Conservation (phyloP, 116 monocot genomes). For the Papilionanthe hybrid region DNA sequence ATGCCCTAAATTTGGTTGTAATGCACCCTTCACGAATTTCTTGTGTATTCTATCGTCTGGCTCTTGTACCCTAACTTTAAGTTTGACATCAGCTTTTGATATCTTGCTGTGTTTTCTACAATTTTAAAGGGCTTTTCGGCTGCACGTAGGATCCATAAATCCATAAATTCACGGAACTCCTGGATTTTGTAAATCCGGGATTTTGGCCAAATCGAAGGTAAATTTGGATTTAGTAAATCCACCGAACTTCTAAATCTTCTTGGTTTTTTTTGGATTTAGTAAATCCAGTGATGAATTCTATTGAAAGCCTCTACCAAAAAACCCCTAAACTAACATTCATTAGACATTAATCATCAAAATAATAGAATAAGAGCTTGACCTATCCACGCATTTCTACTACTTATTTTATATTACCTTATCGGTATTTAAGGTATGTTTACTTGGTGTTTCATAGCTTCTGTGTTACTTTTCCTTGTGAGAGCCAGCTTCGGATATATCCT, state of each 20-base stretch:
- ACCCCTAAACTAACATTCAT: background rate
- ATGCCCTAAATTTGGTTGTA: background rate
- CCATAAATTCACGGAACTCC: too few species aligned
- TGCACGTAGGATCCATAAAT: too few species aligned
- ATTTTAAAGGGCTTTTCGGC: background rate
- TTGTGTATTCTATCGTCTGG: background rate
- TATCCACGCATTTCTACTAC: background rate
- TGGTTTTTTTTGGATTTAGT: too few species aligned
- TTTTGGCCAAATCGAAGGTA: too few species aligned
- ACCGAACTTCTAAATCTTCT: too few species aligned
- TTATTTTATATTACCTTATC: background rate
- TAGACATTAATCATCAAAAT: background rate
- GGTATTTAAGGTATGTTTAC: background rate
- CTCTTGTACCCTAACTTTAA: background rate
- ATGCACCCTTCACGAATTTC: background rate
- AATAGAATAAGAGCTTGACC: background rate
- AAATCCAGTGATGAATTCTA: too few species aligned
- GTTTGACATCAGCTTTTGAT: background rate
- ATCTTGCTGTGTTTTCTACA: background rate
- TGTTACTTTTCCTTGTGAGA: background rate
- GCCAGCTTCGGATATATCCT: background rate
- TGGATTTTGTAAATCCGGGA: too few species aligned
- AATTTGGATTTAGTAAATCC: too few species aligned
- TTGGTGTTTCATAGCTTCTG: background rate
- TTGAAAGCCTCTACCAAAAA: too few species aligned